phyloP scores from a whole-genome alignment of 768 basidiomycete species.

The Russula brevipes region DNA sequence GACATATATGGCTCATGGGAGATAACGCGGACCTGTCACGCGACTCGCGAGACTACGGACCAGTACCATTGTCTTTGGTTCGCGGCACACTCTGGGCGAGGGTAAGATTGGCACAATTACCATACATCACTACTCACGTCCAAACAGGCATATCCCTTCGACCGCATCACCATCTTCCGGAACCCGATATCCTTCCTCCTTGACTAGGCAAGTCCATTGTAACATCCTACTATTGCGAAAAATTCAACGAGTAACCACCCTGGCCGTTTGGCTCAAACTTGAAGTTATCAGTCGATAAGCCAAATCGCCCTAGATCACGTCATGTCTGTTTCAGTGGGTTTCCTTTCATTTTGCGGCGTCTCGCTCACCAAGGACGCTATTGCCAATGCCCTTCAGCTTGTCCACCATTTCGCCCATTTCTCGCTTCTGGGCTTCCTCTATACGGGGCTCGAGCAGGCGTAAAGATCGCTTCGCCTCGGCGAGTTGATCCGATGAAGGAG shows the following conservation, averaged over 20 bases:
- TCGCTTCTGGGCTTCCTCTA: conserved; percentile 71
- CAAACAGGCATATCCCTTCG: conserved; percentile 30
- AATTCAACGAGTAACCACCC: conserved; percentile 95
- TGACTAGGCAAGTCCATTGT: conserved; percentile 21
- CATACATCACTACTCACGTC: conserved; percentile 1
- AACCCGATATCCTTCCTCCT: conserved; percentile 32
- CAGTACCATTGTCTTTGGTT: conserved; percentile 78
- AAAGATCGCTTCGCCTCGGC: conserved; percentile 48
- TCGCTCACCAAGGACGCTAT: conserved; percentile 72
- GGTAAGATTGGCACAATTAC: conserved; percentile 39
- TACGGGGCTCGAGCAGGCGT: conserved; percentile 53
- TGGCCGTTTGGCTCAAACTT: conserved; percentile 91
- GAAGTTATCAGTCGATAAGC: conserved; percentile 94
- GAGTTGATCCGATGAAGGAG: conserved; percentile 47
- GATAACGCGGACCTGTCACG: conserved; percentile 81
- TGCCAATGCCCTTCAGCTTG: conserved; percentile 90
- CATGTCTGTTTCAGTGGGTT: background rate
- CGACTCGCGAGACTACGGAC: conserved; percentile 92
- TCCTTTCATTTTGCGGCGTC: background rate
- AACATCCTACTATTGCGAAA: conserved; percentile 43
- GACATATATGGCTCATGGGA: conserved; percentile 86
- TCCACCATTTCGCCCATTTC: conserved; percentile 90
- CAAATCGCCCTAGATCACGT: conserved; percentile 68
- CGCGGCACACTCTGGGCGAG: conserved; percentile 59
- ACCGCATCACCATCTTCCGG: conserved; percentile 29